Evolutionary conservation across 1,139 yeast species (phyloP).

Genomic region (Schwanniomyces etchellsii): DNA sequence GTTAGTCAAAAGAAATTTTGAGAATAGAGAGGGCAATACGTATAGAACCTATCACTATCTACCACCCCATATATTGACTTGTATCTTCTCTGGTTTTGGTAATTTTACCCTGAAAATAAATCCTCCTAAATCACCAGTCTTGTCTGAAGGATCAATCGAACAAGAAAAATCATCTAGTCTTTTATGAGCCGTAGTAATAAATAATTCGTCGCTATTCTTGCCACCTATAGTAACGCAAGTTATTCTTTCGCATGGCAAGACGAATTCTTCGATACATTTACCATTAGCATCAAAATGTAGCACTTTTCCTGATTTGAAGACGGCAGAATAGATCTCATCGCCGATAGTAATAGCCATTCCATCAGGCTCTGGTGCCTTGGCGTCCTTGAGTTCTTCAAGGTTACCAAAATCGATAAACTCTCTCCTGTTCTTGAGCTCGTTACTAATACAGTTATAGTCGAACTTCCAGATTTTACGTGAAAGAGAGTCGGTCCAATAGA

Average conservation of each 20-base stretch:
- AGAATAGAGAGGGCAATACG: too few relatives aligned
- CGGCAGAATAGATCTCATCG: constrained; percentile 64
- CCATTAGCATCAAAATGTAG: constrained; percentile 50
- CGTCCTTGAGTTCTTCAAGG: constrained; percentile 8
- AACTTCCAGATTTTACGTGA: constrained; percentile 54
- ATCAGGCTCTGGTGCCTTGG: constrained; percentile 47
- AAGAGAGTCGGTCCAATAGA: constrained; percentile 72
- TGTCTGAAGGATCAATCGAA: constrained; percentile 23
- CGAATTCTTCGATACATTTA: constrained; percentile 42
- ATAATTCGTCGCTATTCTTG: constrained; percentile 47
- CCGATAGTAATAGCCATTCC: constrained; percentile 63
- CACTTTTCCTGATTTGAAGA: constrained; percentile 58
- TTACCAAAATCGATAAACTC: constrained; percentile 32
- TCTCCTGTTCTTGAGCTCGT: constrained; percentile 38
- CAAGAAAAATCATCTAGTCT: constrained; percentile 33
- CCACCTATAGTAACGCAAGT: constrained; percentile 79
- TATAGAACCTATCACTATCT: too few relatives aligned
- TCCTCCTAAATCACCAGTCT: constrained; percentile 53
- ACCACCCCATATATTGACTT: constrained; percentile 22
- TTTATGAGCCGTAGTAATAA: constrained; percentile 62
- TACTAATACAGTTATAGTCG: constrained; percentile 49
- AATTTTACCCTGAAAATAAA: constrained; percentile 24
- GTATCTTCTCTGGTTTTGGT: constrained; percentile 16
- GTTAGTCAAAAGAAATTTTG: too few relatives aligned
- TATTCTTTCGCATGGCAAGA: constrained; percentile 56